A percentile compares a stretch with the other conserved stretches of the same genome.
phyloP scores from a whole-genome alignment of 2,329 filamentous ascomycete species.

The Orbilia ellipsospora region DNA sequence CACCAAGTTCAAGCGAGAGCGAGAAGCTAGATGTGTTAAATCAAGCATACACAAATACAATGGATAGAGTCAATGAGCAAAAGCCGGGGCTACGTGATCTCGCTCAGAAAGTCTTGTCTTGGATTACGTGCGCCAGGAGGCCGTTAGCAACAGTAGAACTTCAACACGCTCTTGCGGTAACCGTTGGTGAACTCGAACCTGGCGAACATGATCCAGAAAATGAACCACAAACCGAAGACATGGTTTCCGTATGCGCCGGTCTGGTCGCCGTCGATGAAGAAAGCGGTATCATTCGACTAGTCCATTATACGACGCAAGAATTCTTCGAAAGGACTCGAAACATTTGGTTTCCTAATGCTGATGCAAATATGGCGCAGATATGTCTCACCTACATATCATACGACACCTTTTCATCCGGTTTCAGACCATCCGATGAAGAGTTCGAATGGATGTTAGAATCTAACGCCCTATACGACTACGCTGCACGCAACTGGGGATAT shows the following conservation, averaged over 20 bases:
- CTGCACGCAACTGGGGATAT: neutral
- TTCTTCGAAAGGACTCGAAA: constrained; percentile 55
- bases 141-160: constrained; percentile 6
- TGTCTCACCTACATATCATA: neutral
- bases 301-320: constrained; percentile 60
- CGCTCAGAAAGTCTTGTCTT: constrained; percentile 13
- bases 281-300: constrained; percentile 58
- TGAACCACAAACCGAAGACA: constrained; percentile 5
- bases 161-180: constrained; percentile 14
- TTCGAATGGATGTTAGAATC: neutral
- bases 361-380: neutral
- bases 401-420: neutral
- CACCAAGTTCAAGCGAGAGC: neutral
- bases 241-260: constrained; percentile 57
- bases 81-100: constrained; percentile 3
- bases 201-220: constrained; percentile 6
- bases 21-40: constrained; percentile 6
- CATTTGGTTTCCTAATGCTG: neutral
- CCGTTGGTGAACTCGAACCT: neutral
- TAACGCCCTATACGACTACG: neutral
- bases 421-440: neutral
- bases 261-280: constrained; percentile 59
- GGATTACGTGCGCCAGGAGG: constrained; percentile 12
- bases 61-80: constrained; percentile 11
- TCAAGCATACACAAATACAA: constrained; percentile 4